Conservation (phyloP, 2,329 filamentous ascomycete genomes). For the Hysterium pulicare region DNA sequence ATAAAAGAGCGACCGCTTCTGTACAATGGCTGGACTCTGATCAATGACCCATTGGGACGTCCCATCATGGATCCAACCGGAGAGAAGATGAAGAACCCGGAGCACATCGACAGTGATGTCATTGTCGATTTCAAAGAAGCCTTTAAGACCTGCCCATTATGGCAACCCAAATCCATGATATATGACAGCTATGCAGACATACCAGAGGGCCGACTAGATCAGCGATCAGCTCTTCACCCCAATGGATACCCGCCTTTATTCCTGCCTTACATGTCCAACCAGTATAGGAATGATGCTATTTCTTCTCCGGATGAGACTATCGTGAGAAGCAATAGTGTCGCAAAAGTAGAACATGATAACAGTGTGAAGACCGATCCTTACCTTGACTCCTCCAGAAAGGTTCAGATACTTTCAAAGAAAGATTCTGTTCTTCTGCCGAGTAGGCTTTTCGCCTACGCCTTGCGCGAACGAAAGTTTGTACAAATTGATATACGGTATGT, state of each 20-base stretch:
- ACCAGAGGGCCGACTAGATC: not conserved
- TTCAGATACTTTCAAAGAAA: slow-evolving; percentile 5
- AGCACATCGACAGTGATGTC: slow-evolving; percentile 20
- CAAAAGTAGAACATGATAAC: not conserved
- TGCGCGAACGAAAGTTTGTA: slow-evolving; percentile 23
- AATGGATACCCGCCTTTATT: too few species aligned
- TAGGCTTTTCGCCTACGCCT: slow-evolving; percentile 18
- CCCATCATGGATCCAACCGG: not conserved
- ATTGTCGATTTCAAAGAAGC: slow-evolving; percentile 23
- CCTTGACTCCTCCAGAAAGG: not conserved
- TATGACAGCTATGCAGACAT: too few species aligned
- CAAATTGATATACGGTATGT: slow-evolving; percentile 10
- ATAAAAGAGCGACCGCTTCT: not conserved
- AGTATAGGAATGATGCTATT: not conserved
- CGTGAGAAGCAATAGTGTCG: not conserved
- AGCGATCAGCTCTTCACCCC: not conserved
- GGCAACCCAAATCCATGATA: slow-evolving; percentile 6
- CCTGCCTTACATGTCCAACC: not conserved
- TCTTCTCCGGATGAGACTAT: not conserved
- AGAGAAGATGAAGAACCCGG: slow-evolving; percentile 3
- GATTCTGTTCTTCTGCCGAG: slow-evolving; percentile 11
- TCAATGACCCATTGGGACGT: not conserved
- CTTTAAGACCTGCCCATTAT: slow-evolving; percentile 9
- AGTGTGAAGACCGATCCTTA: not conserved
- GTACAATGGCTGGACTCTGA: slow-evolving; percentile 1